These are phyloP conservation scores for Aspergillus neotritici DNA, from an alignment of 2,329 filamentous ascomycete genomes.

Conservation along the genomic window DNA sequence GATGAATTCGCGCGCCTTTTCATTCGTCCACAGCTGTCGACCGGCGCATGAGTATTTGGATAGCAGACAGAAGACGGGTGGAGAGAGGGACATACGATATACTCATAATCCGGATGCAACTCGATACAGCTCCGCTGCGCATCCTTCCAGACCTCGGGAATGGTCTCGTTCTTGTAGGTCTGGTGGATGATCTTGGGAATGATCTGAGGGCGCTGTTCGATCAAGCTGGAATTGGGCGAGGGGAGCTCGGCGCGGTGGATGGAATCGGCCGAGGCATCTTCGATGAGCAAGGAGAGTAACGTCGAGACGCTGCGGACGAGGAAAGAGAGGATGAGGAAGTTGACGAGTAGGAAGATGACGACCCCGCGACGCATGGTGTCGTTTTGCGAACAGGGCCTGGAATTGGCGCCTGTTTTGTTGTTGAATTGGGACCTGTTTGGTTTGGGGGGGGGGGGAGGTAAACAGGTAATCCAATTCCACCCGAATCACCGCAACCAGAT, in stretches of 20 bases:
- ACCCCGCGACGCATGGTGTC: slow-evolving; percentile 55
- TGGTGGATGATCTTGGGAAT: slow-evolving; percentile 76
- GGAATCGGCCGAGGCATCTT: slow-evolving; percentile 61
- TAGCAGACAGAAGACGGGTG: background rate
- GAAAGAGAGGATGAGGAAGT: slow-evolving; percentile 58
- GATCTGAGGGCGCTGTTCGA: slow-evolving; percentile 53
- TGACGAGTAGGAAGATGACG: slow-evolving; percentile 60
- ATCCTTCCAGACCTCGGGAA: slow-evolving; percentile 61
- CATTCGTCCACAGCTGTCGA: slow-evolving; percentile 68
- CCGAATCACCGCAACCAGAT: background rate
- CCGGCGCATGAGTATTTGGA: slow-evolving; percentile 14
- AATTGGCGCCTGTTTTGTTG: slow-evolving; percentile 4
- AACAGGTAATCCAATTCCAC: slow-evolving; percentile 1
- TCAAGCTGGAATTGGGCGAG: slow-evolving; percentile 56
- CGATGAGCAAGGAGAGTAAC: slow-evolving; percentile 62
- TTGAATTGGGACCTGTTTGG: background rate
- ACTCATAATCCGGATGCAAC: slow-evolving; percentile 66
- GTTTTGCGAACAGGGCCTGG: slow-evolving; percentile 3
- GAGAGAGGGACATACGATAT: slow-evolving; percentile 51
- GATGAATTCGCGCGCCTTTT: slow-evolving; percentile 64
- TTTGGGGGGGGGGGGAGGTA: background rate
- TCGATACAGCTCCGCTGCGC: slow-evolving; percentile 63
- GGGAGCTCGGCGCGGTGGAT: slow-evolving; percentile 63
- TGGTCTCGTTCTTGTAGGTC: slow-evolving; percentile 65
- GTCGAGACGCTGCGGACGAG: slow-evolving; percentile 65